Evolutionary conservation across 164 flowering plant genomes (phyloP), one percentile per base, ranked within the genome.

Genomic region (Liriodendron chinense): DNA sequence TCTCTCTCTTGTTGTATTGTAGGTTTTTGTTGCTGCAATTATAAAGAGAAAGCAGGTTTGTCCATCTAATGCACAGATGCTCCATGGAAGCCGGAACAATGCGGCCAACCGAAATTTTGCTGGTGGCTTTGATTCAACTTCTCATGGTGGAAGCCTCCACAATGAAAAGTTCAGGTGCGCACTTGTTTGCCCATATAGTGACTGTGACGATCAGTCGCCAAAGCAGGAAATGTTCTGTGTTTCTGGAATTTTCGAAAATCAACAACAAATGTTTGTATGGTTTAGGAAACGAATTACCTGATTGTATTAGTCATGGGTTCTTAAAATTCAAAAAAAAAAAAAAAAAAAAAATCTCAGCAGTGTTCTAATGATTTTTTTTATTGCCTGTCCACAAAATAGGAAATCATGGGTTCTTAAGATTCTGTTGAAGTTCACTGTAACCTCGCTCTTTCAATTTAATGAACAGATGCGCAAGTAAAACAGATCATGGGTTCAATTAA

Each of bases 1-100:
- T 12, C 43, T 34, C 43, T 34, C 43, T 64, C 22, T 26, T 64
- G 16, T 24, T 59, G 20, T 43, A 5, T 2, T 47, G 77, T 82
- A 94, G 97, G 98, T 94, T 47, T 77, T 92, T 74, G 97, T 92
- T 75, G 98, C 97, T 78, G 97, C 98, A 81, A 75, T 85, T 74
- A 8, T 72, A 26, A 95, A 95, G 76, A 87, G 97, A 81, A 90
- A 92, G 76, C 86, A 83, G 74, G 75, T 77, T 3, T 79, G 78
- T 75, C 91, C 96, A 56, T 83, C 91, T 22, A 79, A 86, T 74
- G 53, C 87, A 68, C 67, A 82, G 56, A 83, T 86, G 87, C 89
- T 87, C 67, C 86, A 87, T 78, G 89, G 88, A 76, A 78, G 61
- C 83, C 87, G 74, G 61, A 75, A 67, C 70, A 74, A 71, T 50